Evolutionary conservation across 1,284 basidiomycete genomes (phyloP).

Genomic region (Malassezia globosa): DNA sequence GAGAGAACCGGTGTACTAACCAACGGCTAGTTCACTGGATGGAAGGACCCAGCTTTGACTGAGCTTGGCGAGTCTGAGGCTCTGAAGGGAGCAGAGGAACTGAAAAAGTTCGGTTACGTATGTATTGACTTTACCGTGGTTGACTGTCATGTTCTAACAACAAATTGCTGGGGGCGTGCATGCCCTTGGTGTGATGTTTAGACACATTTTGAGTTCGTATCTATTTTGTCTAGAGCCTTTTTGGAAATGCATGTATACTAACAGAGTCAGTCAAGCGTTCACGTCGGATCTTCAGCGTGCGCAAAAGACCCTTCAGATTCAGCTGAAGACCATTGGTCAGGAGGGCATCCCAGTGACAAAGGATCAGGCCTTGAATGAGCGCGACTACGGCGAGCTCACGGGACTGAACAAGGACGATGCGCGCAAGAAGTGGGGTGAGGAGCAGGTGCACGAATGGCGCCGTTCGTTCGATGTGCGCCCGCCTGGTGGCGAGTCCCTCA

Average conservation of each 20-base stretch:
- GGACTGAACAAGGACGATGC: conserved; percentile 50
- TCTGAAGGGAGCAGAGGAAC: conserved; percentile 40
- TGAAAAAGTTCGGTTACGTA: conserved; percentile 44
- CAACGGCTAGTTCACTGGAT: conserved; percentile 46
- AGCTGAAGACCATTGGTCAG: conserved; percentile 48
- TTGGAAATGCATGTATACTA: conserved; percentile 9
- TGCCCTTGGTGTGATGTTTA: background rate
- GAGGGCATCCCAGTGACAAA: conserved; percentile 44
- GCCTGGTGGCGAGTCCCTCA: conserved; percentile 49
- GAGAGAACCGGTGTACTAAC: too few species aligned
- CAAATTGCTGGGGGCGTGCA: background rate
- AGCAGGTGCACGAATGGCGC: conserved; percentile 49
- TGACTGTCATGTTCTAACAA: too few species aligned
- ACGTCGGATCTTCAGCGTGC: conserved; percentile 49
- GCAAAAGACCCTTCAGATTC: conserved; percentile 49
- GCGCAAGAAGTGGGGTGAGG: conserved; percentile 49
- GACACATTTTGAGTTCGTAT: conserved; percentile 26
- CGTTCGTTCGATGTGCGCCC: conserved; percentile 48
- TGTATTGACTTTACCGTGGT: conserved; percentile 4
- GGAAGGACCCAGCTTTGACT: conserved; percentile 47
- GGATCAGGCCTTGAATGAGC: conserved; percentile 50
- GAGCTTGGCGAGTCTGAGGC: conserved; percentile 43
- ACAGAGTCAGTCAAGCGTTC: conserved; percentile 47
- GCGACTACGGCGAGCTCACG: conserved; percentile 49
- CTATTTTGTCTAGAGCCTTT: too few species aligned